These are phyloP conservation scores for Leucocoprinus leucothites DNA, from an alignment of 768 basidiomycete species.

Conservation along the genomic window DNA sequence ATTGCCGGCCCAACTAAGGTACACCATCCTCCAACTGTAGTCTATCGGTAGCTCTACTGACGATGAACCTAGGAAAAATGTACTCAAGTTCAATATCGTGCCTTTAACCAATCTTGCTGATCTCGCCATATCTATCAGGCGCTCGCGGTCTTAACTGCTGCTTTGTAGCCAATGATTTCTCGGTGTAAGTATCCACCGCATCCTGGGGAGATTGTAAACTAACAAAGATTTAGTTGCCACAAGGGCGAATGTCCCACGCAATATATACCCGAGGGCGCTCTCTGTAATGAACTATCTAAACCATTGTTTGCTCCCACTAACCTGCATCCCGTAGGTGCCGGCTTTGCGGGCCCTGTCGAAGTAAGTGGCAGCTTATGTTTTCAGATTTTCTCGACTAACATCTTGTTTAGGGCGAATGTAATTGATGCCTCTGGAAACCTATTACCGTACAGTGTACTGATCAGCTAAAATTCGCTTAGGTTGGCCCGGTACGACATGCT, in stretches of 20 bases:
- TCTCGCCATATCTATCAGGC: conserved; percentile 4
- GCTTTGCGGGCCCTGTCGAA: background rate
- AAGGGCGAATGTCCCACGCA: too few relatives aligned
- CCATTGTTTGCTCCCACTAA: too few relatives aligned
- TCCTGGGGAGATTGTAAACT: too few relatives aligned
- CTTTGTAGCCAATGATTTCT: conserved; percentile 13
- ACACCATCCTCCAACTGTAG: too few relatives aligned
- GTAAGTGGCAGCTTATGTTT: background rate
- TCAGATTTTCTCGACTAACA: too few relatives aligned
- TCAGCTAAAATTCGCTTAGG: conserved; percentile 8
- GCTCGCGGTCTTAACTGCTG: conserved; percentile 18
- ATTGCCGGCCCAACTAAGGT: conserved; percentile 9
- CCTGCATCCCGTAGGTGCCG: too few relatives aligned
- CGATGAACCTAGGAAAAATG: background rate
- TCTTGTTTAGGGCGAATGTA: background rate
- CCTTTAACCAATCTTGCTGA: too few relatives aligned
- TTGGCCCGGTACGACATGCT: conserved; percentile 21
- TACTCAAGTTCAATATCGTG: too few relatives aligned
- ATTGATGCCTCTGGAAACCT: background rate
- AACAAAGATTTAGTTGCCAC: too few relatives aligned
- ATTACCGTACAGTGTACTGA: background rate
- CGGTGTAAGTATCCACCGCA: conserved; percentile 9
- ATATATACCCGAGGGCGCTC: too few relatives aligned
- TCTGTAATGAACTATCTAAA: too few relatives aligned
- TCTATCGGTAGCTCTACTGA: background rate